These are phyloP conservation scores for Curvularia hawaiiensis DNA, from an alignment of 2,329 filamentous ascomycete species.

Conservation along the genomic window DNA sequence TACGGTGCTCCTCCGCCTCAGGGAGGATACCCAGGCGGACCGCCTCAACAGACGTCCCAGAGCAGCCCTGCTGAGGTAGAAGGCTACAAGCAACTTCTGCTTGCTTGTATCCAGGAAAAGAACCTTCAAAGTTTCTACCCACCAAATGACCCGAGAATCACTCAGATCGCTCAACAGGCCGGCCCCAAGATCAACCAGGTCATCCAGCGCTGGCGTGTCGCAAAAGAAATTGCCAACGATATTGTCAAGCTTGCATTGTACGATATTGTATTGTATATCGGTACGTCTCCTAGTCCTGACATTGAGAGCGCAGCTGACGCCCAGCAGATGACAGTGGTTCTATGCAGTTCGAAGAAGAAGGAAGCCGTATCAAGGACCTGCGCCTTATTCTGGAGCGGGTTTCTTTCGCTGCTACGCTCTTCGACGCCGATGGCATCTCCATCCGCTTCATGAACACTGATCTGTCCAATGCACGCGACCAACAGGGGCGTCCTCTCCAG, in stretches of 20 bases:
- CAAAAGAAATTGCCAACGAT: slow-evolving; percentile 65
- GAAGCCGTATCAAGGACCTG: slow-evolving; percentile 69
- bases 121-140: slow-evolving; percentile 64
- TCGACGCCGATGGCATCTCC: slow-evolving; percentile 70
- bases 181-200: slow-evolving; percentile 59
- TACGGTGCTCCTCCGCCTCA: slow-evolving; percentile 39
- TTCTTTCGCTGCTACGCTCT: slow-evolving; percentile 68
- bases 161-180: slow-evolving; percentile 58
- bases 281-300: slow-evolving; percentile 23
- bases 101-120: slow-evolving; percentile 64
- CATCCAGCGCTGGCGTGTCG: slow-evolving; percentile 62
- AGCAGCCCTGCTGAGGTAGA: slow-evolving; percentile 57
- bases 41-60: slow-evolving; percentile 44
- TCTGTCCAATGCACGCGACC: slow-evolving; percentile 37
- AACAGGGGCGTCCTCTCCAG: slow-evolving; percentile 46
- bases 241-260: slow-evolving; percentile 67
- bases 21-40: slow-evolving; percentile 41
- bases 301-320: slow-evolving; percentile 17
- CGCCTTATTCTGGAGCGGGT: slow-evolving; percentile 67
- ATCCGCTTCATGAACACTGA: slow-evolving; percentile 73
- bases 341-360: slow-evolving; percentile 71
- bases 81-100: slow-evolving; percentile 62
- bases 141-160: slow-evolving; percentile 56
- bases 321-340: slow-evolving; percentile 67
- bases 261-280: slow-evolving; percentile 66